Conservation (phyloP, 306 rosid species). For the Prunus mume region DNA sequence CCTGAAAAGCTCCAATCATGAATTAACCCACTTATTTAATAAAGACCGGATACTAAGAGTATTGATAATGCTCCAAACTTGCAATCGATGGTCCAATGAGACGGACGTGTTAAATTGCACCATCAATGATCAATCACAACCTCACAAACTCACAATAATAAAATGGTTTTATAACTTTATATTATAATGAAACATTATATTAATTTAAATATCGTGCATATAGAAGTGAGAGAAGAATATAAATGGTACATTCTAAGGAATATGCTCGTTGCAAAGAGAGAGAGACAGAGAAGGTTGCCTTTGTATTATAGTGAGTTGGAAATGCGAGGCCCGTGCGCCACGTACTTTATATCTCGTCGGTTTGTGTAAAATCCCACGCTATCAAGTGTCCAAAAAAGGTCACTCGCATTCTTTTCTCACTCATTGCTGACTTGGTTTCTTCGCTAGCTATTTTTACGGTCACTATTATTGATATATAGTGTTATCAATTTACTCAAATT, state of each 20-base stretch:
- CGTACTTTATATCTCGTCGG: slow-evolving; percentile 34
- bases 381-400: not conserved
- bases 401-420: not conserved
- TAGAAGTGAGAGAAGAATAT: not conserved
- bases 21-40: not conserved
- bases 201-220: too few relatives aligned
- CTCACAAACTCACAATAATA: not conserved
- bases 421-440: slow-evolving; percentile 4
- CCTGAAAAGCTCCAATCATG: not conserved
- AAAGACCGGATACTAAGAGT: not conserved
- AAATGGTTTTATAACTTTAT: not conserved
- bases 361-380: not conserved
- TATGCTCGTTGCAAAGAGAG: slow-evolving; percentile 37
- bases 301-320: not conserved
- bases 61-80: not conserved
- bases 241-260: slow-evolving; percentile 58
- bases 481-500: too few relatives aligned
- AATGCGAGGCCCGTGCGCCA: slow-evolving; percentile 62
- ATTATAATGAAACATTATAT: not conserved
- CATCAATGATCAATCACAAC: not conserved
- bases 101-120: not conserved
- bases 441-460: not conserved
- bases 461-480: too few relatives aligned
- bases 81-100: not conserved
- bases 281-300: not conserved